A percentile compares a stretch with the other conserved stretches of the same genome.
Conservation (phyloP, 169 alveolate genomes). For the Besnoitia besnoiti region DNA sequence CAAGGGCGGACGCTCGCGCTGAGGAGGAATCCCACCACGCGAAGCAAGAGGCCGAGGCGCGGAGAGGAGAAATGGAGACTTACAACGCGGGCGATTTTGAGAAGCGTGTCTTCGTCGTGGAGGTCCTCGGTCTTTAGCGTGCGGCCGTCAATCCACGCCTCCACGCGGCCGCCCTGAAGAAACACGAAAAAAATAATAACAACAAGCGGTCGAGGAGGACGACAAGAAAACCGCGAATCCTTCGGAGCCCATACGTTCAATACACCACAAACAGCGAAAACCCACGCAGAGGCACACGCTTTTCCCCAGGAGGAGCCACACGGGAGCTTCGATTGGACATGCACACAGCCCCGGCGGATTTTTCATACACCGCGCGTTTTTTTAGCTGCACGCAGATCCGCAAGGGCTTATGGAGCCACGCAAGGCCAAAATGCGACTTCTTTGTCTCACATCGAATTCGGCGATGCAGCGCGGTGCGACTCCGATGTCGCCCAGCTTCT, state of each 20-base stretch:
- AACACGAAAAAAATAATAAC: neutral
- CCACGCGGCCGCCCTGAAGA: slow-evolving; percentile 51
- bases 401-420: too few relatives aligned
- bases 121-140: slow-evolving; percentile 33
- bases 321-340: too few relatives aligned
- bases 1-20: too few relatives aligned
- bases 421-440: neutral
- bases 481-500: slow-evolving; percentile 25
- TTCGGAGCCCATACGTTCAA: neutral
- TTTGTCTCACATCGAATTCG: slow-evolving; percentile 13
- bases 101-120: neutral
- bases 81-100: neutral
- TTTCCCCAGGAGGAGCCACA: neutral
- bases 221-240: neutral
- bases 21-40: too few relatives aligned
- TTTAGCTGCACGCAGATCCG: too few relatives aligned
- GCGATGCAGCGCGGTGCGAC: slow-evolving; percentile 56
- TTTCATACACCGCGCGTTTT: neutral
- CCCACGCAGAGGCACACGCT: neutral
- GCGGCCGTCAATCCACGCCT: slow-evolving; percentile 35
- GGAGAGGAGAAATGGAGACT: neutral
- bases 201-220: neutral
- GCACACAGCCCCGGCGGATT: neutral
- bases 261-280: neutral
- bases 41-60: too few relatives aligned